A percentile compares a stretch with the other conserved stretches of the same genome.
phyloP scores from a whole-genome alignment of 441 rosid species.

The Hura crepitans region DNA sequence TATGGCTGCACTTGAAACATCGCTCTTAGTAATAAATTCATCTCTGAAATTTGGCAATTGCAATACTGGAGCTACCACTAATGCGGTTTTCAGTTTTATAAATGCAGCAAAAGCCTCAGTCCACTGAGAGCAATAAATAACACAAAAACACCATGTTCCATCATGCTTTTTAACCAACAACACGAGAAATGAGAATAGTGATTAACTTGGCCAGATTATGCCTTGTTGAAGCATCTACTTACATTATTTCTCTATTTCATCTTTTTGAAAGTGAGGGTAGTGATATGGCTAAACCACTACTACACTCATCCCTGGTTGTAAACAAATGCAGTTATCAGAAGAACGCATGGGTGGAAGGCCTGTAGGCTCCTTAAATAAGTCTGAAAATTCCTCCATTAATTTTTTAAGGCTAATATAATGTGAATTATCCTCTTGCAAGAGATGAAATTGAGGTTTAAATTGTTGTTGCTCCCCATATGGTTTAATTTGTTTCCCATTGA shows the following conservation, averaged over 20 bases:
- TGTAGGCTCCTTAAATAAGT: neutral
- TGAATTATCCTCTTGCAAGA: neutral
- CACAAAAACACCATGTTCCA: neutral
- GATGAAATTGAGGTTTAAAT: neutral
- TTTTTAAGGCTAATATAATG: neutral
- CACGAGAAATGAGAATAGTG: neutral
- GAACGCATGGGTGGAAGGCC: neutral
- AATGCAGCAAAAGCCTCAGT: too few species aligned
- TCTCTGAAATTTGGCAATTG: too few species aligned
- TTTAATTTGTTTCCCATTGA: rapidly evolving
- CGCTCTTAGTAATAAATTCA: too few species aligned
- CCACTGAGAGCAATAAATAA: too few species aligned
- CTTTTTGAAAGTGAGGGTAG: neutral
- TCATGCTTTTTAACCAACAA: neutral
- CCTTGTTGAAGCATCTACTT: neutral
- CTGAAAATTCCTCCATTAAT: neutral
- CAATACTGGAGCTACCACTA: too few species aligned
- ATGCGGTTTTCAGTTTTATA: too few species aligned
- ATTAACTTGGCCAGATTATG: neutral
- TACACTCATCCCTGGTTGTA: neutral
- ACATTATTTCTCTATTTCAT: neutral
- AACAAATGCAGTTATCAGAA: neutral
- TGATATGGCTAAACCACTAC: neutral
- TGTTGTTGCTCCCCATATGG: neutral
- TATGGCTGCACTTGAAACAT: too few species aligned